Percentiles rank a stretch among this genome's conserved stretches.
phyloP scores from a whole-genome alignment of 1,284 basidiomycete species.

The Leccinum subrobustum region DNA sequence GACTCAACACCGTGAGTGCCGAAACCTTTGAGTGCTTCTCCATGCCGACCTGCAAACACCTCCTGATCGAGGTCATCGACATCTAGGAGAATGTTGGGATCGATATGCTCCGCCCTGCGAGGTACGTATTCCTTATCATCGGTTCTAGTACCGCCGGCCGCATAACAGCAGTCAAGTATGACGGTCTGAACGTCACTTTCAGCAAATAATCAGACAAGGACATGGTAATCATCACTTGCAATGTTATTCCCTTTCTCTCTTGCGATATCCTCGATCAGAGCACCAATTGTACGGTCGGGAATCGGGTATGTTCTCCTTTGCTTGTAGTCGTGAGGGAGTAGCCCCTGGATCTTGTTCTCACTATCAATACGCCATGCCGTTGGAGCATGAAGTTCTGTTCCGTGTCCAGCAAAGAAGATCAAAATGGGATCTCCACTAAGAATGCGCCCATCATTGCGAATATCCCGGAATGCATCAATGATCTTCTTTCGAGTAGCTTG shows the following conservation, averaged over 20 bases:
- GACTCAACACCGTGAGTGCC: constrained; percentile 37
- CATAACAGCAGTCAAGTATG: constrained; percentile 61
- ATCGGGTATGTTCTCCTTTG: constrained; percentile 39
- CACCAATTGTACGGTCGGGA: constrained; percentile 53
- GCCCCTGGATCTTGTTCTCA: constrained; percentile 45
- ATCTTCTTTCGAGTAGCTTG: constrained; percentile 55
- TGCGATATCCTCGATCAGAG: constrained; percentile 52
- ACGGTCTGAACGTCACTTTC: constrained; percentile 36
- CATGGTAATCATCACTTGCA: constrained; percentile 2
- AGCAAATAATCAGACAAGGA: background rate
- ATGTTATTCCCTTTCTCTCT: constrained; percentile 60
- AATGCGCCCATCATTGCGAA: constrained; percentile 52
- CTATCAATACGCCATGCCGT: constrained; percentile 39
- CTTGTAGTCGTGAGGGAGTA: constrained; percentile 60
- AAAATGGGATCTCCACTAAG: constrained; percentile 55
- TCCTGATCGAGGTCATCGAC: constrained; percentile 40
- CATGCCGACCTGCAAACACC: constrained; percentile 43
- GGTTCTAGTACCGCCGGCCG: constrained; percentile 36
- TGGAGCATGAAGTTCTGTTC: constrained; percentile 50
- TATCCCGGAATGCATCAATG: constrained; percentile 48
- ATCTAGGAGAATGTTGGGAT: constrained; percentile 44
- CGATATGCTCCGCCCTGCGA: constrained; percentile 40
- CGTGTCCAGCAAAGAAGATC: constrained; percentile 66
- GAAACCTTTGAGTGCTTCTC: constrained; percentile 39
- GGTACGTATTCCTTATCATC: constrained; percentile 36